A percentile compares a stretch with the other conserved stretches of the same genome.
These are phyloP conservation scores for Alternaria sp. DNA, from an alignment of 2,329 filamentous ascomycete genomes.

Conservation along the genomic window DNA sequence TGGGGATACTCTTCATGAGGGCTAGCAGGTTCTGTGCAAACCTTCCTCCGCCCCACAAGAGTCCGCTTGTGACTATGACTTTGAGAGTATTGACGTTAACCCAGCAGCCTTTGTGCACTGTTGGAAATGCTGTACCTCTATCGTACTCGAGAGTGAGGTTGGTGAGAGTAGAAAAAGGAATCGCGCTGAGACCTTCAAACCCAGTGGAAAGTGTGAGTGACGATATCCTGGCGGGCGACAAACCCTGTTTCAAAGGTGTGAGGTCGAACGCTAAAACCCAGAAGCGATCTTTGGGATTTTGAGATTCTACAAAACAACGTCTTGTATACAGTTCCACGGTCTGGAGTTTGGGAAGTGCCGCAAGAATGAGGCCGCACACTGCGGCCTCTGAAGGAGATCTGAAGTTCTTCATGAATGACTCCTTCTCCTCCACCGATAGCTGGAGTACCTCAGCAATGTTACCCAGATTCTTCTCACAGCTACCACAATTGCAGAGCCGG, in stretches of 20 bases:
- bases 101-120: not conserved
- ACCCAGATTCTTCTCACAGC: not conserved
- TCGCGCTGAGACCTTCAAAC: not conserved
- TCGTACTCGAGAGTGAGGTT: not conserved
- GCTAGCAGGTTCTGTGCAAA: not conserved
- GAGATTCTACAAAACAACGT: not conserved
- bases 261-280: not conserved
- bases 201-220: not conserved
- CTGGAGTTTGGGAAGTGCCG: not conserved
- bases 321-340: not conserved
- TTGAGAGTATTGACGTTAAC: not conserved
- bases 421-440: not conserved
- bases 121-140: not conserved
- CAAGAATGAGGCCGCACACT: not conserved
- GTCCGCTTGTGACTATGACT: not conserved
- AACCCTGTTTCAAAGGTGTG: not conserved
- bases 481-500: not conserved
- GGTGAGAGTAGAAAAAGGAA: not conserved
- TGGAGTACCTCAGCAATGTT: not conserved
- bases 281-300: not conserved
- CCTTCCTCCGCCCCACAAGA: not conserved
- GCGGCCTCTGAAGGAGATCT: not conserved
- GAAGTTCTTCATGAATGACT: not conserved
- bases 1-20: not conserved
- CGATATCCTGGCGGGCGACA: not conserved